Percentiles rank a stretch among this genome's conserved stretches.
Conservation (phyloP, 2,329 filamentous ascomycete species). For the Aspergillus sp. region DNA sequence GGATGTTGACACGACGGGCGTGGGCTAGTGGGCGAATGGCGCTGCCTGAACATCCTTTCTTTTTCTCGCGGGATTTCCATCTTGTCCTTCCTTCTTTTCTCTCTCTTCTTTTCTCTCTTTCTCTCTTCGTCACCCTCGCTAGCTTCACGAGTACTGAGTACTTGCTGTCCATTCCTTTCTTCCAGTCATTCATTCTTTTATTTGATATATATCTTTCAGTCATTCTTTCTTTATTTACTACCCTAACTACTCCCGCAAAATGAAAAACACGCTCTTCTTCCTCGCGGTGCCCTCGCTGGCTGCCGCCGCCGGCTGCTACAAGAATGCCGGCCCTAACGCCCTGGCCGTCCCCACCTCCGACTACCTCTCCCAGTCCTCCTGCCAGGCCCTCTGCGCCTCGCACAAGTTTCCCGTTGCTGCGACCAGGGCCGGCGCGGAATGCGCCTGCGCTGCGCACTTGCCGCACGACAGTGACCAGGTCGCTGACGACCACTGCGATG, state of each 20-base stretch:
- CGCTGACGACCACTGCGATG: slow-evolving; percentile 13
- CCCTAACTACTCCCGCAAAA: neutral
- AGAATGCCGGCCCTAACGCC: neutral
- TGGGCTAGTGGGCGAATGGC: too few species aligned
- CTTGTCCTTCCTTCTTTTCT: neutral
- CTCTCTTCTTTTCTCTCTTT: neutral
- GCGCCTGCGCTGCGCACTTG: slow-evolving; percentile 16
- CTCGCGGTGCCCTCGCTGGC: slow-evolving; percentile 1
- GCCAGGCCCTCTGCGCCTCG: slow-evolving; percentile 9
- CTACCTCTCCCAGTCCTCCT: slow-evolving; percentile 5
- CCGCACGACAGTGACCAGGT: slow-evolving; percentile 11
- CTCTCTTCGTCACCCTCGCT: neutral
- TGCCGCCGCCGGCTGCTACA: neutral
- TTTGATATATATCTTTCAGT: neutral
- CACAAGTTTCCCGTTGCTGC: slow-evolving; percentile 10
- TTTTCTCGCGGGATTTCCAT: too few species aligned
- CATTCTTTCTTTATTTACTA: neutral
- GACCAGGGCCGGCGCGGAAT: slow-evolving; percentile 11
- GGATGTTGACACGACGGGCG: too few species aligned
- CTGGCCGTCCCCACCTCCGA: neutral
- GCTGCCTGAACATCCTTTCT: too few species aligned
- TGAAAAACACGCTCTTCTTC: slow-evolving; percentile 3
- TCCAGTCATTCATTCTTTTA: neutral
- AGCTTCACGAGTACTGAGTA: too few species aligned
- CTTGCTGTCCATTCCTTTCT: neutral